These are phyloP conservation scores for Saccharomyces hybrid DNA, from an alignment of 1,139 yeast genomes.

Conservation along the genomic window DNA sequence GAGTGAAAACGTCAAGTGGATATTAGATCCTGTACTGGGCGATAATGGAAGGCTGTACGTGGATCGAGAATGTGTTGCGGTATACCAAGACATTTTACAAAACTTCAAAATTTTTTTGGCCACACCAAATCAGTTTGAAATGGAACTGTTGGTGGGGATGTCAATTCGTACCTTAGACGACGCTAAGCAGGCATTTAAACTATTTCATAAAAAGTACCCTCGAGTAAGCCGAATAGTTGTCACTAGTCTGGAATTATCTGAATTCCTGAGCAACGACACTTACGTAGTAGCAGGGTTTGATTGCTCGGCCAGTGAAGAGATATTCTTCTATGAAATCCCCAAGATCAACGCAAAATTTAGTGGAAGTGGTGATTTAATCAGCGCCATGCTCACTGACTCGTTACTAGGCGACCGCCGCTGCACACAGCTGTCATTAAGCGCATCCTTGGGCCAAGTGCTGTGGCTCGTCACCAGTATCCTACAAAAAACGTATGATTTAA, in stretches of 20 bases:
- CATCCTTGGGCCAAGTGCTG: conserved; percentile 29
- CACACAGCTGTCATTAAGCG: conserved; percentile 9
- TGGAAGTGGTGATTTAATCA: conserved; percentile 89
- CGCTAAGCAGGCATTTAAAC: conserved; percentile 41
- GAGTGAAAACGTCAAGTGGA: conserved; percentile 37
- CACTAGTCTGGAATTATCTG: conserved; percentile 44
- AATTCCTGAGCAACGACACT: conserved; percentile 17
- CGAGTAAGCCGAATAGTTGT: conserved; percentile 58
- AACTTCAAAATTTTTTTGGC: conserved; percentile 52
- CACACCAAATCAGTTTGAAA: conserved; percentile 90
- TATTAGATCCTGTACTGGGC: conserved; percentile 91
- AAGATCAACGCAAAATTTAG: conserved; percentile 67
- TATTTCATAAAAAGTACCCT: conserved; percentile 43
- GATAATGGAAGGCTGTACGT: conserved; percentile 84
- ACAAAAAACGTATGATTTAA: conserved; percentile 26
- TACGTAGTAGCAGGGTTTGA: conserved; percentile 50
- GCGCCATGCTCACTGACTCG: conserved; percentile 66
- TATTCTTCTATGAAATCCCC: conserved; percentile 43
- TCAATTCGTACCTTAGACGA: conserved; percentile 37
- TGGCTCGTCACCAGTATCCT: conserved; percentile 32
- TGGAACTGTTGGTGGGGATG: conserved; percentile 59
- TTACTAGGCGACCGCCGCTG: conserved; percentile 29
- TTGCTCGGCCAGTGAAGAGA: conserved; percentile 9
- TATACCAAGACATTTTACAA: conserved; percentile 50
- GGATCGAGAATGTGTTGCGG: conserved; percentile 55